Conservation (phyloP, 2,329 filamentous ascomycete species). For the Pseudopithomyces chartarum region DNA sequence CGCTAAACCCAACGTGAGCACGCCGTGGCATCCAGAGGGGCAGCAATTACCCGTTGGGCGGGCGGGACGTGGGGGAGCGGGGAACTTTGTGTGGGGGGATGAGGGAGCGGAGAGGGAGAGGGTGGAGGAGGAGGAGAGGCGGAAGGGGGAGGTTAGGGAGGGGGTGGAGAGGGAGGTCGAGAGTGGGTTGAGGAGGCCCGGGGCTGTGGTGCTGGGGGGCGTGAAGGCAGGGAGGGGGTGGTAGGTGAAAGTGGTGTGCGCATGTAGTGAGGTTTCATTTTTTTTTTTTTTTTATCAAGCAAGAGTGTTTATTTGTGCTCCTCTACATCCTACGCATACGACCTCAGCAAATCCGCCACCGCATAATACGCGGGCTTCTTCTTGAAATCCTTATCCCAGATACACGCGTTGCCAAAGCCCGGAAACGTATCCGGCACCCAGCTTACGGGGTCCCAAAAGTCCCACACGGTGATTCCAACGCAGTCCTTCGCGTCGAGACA, state of each 20-base stretch:
- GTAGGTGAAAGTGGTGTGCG: conserved; percentile 8
- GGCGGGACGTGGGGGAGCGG: conserved; percentile 52
- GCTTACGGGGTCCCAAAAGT: conserved; percentile 47
- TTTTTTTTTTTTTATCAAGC: neutral
- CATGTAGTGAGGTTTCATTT: neutral
- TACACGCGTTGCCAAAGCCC: conserved; percentile 42
- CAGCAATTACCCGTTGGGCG: conserved; percentile 42
- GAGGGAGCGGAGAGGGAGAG: conserved; percentile 36
- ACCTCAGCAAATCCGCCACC: conserved; percentile 31
- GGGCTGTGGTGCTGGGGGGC: conserved; percentile 45
- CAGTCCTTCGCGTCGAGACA: conserved; percentile 44
- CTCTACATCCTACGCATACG: conserved; percentile 3
- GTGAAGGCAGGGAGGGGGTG: conserved; percentile 35
- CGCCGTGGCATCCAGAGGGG: conserved; percentile 41
- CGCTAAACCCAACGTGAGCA: conserved; percentile 33
- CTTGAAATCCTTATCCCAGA: conserved; percentile 32
- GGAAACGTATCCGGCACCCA: conserved; percentile 47
- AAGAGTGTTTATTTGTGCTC: neutral
- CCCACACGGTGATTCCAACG: conserved; percentile 50
- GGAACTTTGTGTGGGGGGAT: conserved; percentile 51
- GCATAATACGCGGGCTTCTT: conserved; percentile 45
- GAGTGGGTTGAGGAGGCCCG: conserved; percentile 46
- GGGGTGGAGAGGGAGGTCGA: conserved; percentile 50
- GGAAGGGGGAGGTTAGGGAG: conserved; percentile 35
- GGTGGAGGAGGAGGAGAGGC: conserved; percentile 33